A percentile compares a stretch with the other conserved stretches of the same genome.
phyloP scores from a whole-genome alignment of 176 grass and related monocot species.

The Oropetium thomaeum region DNA sequence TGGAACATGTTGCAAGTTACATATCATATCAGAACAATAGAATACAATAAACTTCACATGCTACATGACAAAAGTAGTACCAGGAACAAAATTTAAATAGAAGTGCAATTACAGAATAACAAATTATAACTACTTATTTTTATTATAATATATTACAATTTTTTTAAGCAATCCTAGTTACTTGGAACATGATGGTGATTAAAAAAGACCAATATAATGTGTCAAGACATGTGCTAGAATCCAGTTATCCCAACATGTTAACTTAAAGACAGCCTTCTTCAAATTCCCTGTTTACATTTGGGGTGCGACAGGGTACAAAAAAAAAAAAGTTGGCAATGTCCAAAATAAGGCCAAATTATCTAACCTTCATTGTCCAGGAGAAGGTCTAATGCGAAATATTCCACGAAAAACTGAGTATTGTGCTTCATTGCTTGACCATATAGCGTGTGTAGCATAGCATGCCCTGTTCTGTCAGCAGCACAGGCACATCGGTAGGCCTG shows the following conservation, averaged over 20 bases:
- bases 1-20: slow-evolving; percentile 37
- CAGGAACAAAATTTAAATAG: background rate
- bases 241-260: background rate
- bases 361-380: slow-evolving; percentile 66
- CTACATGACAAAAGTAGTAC: slow-evolving; percentile 5
- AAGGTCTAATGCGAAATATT: slow-evolving; percentile 86
- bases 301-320: background rate
- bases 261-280: background rate
- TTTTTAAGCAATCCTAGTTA: slow-evolving; percentile 17
- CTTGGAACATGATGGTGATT: background rate
- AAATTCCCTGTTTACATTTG: background rate
- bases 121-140: background rate
- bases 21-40: slow-evolving; percentile 7
- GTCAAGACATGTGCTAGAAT: background rate
- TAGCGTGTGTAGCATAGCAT: slow-evolving; percentile 91
- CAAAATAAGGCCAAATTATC: background rate
- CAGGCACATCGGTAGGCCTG: slow-evolving; percentile 92
- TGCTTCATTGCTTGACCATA: slow-evolving; percentile 99
- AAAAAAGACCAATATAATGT: background rate
- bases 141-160: background rate
- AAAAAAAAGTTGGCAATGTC: background rate
- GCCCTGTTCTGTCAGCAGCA: slow-evolving; percentile 94
- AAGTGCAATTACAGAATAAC: slow-evolving; percentile 12
- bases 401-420: slow-evolving; percentile 97
- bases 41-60: background rate